phyloP scores from a whole-genome alignment of 225 moss, liverwort and hornwort species.

The Polytrichum commune region DNA sequence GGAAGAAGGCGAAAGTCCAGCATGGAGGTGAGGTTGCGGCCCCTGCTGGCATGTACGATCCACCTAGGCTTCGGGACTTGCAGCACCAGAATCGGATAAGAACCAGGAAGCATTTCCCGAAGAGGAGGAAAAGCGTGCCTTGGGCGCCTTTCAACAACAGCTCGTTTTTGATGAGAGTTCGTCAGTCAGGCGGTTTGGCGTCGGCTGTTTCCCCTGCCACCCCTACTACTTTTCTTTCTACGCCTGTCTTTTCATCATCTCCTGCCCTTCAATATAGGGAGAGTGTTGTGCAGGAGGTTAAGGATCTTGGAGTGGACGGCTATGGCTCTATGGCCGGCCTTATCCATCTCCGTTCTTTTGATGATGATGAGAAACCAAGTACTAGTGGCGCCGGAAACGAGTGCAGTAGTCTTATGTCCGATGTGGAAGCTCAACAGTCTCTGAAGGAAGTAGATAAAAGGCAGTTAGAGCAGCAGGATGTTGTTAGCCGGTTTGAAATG shows the following conservation, averaged over 20 bases:
- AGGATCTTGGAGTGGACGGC: conserved; percentile 74
- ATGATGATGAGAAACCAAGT: conserved; percentile 39
- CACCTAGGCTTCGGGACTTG: conserved; percentile 69
- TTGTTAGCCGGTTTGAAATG: conserved; percentile 69
- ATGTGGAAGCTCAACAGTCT: conserved; percentile 37
- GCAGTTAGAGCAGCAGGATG: conserved; percentile 49
- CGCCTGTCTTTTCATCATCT: conserved; percentile 61
- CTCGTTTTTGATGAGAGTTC: conserved; percentile 86
- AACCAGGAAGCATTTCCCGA: conserved; percentile 70
- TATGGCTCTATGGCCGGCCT: conserved; percentile 96
- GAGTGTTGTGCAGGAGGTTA: conserved; percentile 67
- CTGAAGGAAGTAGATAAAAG: conserved; percentile 57
- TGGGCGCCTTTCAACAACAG: conserved; percentile 83
- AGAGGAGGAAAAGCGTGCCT: conserved; percentile 57
- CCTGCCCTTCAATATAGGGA: conserved; percentile 67
- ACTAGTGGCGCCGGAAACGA: conserved; percentile 18
- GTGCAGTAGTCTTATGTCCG: conserved; percentile 6
- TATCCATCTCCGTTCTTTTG: conserved; percentile 58
- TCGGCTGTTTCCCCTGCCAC: conserved; percentile 57
- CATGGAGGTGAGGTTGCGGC: conserved; percentile 10
- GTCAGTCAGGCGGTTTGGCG: conserved; percentile 73
- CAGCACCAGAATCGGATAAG: conserved; percentile 75
- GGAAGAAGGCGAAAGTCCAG: conserved; percentile 12
- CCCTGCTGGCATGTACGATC: conserved; percentile 46
- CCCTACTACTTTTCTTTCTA: conserved; percentile 62